Evolutionary conservation across 2,329 filamentous ascomycete genomes (phyloP).

Genomic region (Pestalotiopsis sp.): DNA sequence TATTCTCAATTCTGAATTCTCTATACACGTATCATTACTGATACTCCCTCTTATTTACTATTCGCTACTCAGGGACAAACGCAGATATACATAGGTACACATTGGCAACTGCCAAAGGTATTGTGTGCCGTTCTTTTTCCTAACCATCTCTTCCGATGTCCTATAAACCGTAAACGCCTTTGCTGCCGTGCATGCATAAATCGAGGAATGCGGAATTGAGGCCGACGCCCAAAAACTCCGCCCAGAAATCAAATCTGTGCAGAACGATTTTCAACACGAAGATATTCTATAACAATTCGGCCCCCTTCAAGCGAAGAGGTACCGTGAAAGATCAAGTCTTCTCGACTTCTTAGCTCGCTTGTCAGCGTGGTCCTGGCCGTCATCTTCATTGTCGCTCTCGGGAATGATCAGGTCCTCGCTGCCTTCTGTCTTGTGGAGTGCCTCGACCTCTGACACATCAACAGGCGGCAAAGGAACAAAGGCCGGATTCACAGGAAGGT

Average conservation of each 20-base stretch:
- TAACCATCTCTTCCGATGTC: not conserved
- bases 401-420: constrained; percentile 61
- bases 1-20: too few relatives aligned
- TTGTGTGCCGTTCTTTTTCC: not conserved
- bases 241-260: not conserved
- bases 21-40: too few relatives aligned
- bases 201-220: not conserved
- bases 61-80: not conserved
- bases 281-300: not conserved
- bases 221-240: not conserved
- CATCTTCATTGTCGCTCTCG: constrained; percentile 45
- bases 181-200: constrained; percentile 1
- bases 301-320: constrained; percentile 39
- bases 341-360: constrained; percentile 22
- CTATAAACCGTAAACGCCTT: not conserved
- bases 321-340: constrained; percentile 51
- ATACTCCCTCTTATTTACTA: too few relatives aligned
- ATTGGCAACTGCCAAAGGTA: not conserved
- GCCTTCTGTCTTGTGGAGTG: constrained; percentile 48
- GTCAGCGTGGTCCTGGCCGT: constrained; percentile 21
- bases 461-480: constrained; percentile 59
- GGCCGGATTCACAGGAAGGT: constrained; percentile 52
- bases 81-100: not conserved
- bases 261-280: not conserved
- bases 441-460: constrained; percentile 54